Base-by-base conservation (phyloP, 495 filamentous ascomycete species). In the Penicillium pancosmium region DNA sequence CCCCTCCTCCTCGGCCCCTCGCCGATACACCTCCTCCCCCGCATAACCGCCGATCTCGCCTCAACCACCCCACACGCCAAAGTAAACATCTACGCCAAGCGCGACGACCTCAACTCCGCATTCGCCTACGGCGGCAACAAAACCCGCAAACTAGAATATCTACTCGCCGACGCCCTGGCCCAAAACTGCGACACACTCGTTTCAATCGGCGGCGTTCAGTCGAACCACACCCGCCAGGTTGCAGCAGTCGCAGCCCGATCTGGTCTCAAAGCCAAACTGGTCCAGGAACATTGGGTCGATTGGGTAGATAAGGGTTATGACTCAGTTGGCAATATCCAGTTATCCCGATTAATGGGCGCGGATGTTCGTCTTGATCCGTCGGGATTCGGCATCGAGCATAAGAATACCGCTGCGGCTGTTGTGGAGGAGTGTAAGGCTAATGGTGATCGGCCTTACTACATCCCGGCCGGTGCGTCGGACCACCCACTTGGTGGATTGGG, bases 61-160 rank as follows among this genome's bases (percentile, higher is more conserved):
- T 73, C 73, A 11, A 69, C 79, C 54, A 63, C 53, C 31, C 50
- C 57, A 25, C 50, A 61, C 38, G 54, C 55, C 0, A 31, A 6
- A 36, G 82, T 84, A 31, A 69, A 71, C 35, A 78, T 87, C 65
- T 86, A 82, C 62, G 84, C 85, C 60, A 87, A 88, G 62, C 78
- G 84, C 54, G 85, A 89, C 55, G 86, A 88, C 69, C 74, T 78
- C 52, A 88, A 84, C 74, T 85, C 81, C 10, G 80, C 78, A 2
- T 78, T 87, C 13, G 86, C 85, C 6, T 87, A 73, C 62, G 86
- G 86, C 10, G 86, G 84, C 44, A 88, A 88, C 73, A 88, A 88
- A 70, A 83, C 80, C 16, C 75, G 85, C 21, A 89, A 89, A 67
- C 74, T 89, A 0, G 85, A 88, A 75, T 88, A 78, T 60, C 77